phyloP scores from a whole-genome alignment of 768 basidiomycete genomes.

The Mycena rosella region DNA sequence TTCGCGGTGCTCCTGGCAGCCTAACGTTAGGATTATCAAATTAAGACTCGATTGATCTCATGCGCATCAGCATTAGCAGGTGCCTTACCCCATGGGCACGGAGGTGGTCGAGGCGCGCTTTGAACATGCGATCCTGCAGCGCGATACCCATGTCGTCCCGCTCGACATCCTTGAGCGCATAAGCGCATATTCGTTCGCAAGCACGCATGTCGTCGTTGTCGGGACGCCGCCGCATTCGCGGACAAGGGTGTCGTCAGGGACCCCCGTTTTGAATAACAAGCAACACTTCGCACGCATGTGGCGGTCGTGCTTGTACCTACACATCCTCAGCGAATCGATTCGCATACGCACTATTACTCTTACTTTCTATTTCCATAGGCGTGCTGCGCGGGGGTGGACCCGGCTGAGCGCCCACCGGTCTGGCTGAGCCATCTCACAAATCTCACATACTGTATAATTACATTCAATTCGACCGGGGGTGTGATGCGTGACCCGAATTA shows the following conservation, averaged over 20 bases:
- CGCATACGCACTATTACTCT: too few relatives aligned
- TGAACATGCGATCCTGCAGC: neutral
- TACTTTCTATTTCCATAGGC: neutral
- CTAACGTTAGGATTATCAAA: neutral
- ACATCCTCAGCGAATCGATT: neutral
- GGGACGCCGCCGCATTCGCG: neutral
- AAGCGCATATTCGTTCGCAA: neutral
- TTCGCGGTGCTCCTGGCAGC: neutral
- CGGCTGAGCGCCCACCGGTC: neutral
- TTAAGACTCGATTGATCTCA: neutral
- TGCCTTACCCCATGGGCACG: neutral
- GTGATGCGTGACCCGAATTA: too few relatives aligned
- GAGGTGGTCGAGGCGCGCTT: neutral
- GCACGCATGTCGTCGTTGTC: neutral
- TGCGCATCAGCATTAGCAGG: neutral
- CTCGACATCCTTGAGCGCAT: neutral
- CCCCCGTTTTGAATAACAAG: neutral
- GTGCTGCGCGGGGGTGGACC: neutral
- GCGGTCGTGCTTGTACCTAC: neutral
- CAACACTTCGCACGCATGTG: neutral
- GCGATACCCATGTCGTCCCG: neutral
- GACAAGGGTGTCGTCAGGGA: neutral
- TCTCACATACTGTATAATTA: too few relatives aligned
- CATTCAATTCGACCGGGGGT: too few relatives aligned
- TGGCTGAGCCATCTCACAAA: neutral